Percentiles rank a stretch among this genome's conserved stretches.
Conservation (phyloP, 179 eudicot genomes). For the Amaranthus tricolor region DNA sequence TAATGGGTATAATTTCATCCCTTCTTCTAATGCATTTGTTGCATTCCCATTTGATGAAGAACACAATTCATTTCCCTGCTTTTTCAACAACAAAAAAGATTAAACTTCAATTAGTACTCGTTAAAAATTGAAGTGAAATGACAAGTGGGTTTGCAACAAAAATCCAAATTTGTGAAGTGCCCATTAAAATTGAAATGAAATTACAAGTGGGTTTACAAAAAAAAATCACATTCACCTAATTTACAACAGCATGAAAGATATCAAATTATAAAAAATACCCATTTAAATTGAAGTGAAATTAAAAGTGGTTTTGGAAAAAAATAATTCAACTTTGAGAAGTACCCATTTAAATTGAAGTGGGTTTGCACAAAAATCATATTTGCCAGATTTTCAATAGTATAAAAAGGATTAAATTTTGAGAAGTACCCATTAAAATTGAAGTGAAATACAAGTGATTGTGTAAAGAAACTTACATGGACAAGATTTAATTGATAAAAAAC, state of each 20-base stretch:
- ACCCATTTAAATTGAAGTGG: constrained; percentile 14
- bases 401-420: constrained; percentile 1
- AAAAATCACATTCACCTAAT: neutral
- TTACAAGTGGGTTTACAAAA: constrained; percentile 9
- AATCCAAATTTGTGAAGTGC: constrained; percentile 13
- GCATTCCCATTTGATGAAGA: constrained; percentile 29
- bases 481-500: constrained; percentile 29
- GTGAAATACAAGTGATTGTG: constrained; percentile 14
- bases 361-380: too few species aligned
- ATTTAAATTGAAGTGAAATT: neutral
- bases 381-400: too few species aligned
- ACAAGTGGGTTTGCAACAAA: too few species aligned
- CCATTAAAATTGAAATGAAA: constrained; percentile 17
- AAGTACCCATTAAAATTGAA: constrained; percentile 13
- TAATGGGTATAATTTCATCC: constrained; percentile 43
- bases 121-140: neutral
- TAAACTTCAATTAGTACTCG: neutral
- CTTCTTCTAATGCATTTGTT: constrained; percentile 20
- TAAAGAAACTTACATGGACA: constrained; percentile 45
- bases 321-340: constrained; percentile 11
- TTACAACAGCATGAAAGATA: neutral
- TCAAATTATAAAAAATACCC: neutral
- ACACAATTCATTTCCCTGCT: constrained; percentile 44
- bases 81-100: neutral
- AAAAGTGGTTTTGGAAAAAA: too few species aligned